Percentiles rank a stretch among this genome's conserved stretches.
These are phyloP conservation scores for Citrullus colocynthis DNA, from an alignment of 306 rosid species.

Conservation along the genomic window DNA sequence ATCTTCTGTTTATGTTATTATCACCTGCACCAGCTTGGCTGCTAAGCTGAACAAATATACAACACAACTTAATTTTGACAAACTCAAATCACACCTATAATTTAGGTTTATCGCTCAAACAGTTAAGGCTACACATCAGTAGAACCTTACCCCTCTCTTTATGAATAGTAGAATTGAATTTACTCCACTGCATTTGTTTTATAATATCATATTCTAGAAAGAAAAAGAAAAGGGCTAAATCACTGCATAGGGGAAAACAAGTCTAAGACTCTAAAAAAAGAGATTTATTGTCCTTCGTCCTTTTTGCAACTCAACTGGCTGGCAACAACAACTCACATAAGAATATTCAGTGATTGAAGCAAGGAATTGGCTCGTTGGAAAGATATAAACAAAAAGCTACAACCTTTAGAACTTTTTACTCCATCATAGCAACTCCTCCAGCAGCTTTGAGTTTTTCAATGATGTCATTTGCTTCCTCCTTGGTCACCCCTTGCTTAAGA, in stretches of 20 bases:
- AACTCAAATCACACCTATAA: too few relatives aligned
- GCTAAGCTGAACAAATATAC: too few relatives aligned
- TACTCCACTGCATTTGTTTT: too few relatives aligned
- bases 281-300: background rate
- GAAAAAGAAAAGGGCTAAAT: background rate
- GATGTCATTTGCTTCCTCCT: conserved; percentile 1
- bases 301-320: background rate
- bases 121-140: too few relatives aligned
- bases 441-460: conserved; percentile 13
- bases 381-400: background rate
- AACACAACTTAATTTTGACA: too few relatives aligned
- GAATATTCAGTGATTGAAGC: background rate
- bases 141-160: too few relatives aligned
- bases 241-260: background rate
- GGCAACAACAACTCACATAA: background rate
- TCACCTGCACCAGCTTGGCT: too few relatives aligned
- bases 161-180: too few relatives aligned
- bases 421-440: conserved; percentile 18
- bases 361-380: background rate
- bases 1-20: too few relatives aligned
- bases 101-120: too few relatives aligned
- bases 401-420: background rate
- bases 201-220: too few relatives aligned
- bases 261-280: background rate
- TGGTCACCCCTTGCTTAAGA: conserved; percentile 13